A percentile compares a stretch with the other conserved stretches of the same genome.
Conservation (phyloP, 176 grass and related monocot species). For the Rhynchospora tenuis region DNA sequence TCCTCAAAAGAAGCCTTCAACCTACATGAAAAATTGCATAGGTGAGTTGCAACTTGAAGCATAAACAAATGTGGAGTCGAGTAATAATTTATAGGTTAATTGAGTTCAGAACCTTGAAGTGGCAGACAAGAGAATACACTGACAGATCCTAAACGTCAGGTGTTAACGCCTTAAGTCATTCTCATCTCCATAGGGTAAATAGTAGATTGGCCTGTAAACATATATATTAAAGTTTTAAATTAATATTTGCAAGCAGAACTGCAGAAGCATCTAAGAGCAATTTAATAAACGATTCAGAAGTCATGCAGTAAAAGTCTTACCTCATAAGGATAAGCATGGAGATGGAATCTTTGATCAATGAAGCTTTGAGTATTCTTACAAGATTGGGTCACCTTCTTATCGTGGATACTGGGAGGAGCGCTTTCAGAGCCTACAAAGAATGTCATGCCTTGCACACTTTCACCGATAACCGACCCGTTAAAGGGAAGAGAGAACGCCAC, state of each 20-base stretch:
- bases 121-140: conserved; percentile 93
- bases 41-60: conserved; percentile 1
- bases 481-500: no score
- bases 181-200: conserved; percentile 83
- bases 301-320: conserved; percentile 28
- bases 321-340: conserved; percentile 95
- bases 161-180: conserved; percentile 76
- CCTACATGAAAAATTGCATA: conserved; percentile 31
- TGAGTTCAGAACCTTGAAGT: conserved; percentile 69
- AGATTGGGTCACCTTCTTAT: no score
- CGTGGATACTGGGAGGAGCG: no score
- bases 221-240: conserved; percentile 37
- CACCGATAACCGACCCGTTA: no score
- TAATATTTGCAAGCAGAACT: conserved; percentile 29
- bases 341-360: conserved; percentile 80
- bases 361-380: conserved; percentile 52
- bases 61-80: neutral
- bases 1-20: conserved; percentile 95
- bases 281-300: neutral
- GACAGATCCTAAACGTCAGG: conserved; percentile 77
- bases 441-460: no score
- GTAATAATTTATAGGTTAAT: no score
- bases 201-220: conserved; percentile 83
- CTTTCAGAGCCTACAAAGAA: no score
- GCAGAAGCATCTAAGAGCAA: neutral